Evolutionary conservation across 257 asterid genomes (phyloP), one percentile per base, ranked within the genome.

Genomic region (Gentiana straminea): DNA sequence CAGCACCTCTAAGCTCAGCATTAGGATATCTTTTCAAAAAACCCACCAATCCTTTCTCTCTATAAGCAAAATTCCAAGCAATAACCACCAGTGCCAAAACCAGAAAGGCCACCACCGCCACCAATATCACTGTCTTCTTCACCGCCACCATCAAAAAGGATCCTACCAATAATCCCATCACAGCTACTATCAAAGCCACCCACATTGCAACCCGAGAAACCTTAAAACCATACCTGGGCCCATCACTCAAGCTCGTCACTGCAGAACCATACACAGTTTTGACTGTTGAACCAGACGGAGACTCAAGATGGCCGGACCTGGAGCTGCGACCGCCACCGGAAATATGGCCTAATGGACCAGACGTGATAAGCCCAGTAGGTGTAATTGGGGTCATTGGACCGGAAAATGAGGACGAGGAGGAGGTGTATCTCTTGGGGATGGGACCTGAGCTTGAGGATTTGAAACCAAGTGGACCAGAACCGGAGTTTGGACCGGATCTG

Each of bases 401-500:
- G 7, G 98, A 90, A 54, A 79, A 86, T 3, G 96, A 83, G 6
- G 94, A 78, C 0, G 98, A 80, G 0, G 95, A 72, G 8, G 76
- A 55, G 4, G 60, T 66, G 49, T 66, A 81, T 52, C 74, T 83
- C 65, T 79, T 88, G 48, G 67, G 78, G 54, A 81, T 72, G 2
- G 96, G 85, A 13, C 96, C 94, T 11, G 97, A 89, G 65, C 64
- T 73, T 2, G 72, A 63, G 35, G 72, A 24, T 13, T 73, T 81
- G 2, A 55, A 58, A 5, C 77, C 82, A 54, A 75, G 33, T 41
- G 69, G 84, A 45, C 97, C 95, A n/a, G 97, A 86, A 45, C 97
- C 95, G 15, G 97, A 86, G 63, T 74, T 83, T 7, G 98, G 84
- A 51, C 97, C 93, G 77, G 95, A 83, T 80, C 96, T 84, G 63